Conservation (phyloP, 192 early-diverging fungal genomes). For the Entrophospora sp. region DNA sequence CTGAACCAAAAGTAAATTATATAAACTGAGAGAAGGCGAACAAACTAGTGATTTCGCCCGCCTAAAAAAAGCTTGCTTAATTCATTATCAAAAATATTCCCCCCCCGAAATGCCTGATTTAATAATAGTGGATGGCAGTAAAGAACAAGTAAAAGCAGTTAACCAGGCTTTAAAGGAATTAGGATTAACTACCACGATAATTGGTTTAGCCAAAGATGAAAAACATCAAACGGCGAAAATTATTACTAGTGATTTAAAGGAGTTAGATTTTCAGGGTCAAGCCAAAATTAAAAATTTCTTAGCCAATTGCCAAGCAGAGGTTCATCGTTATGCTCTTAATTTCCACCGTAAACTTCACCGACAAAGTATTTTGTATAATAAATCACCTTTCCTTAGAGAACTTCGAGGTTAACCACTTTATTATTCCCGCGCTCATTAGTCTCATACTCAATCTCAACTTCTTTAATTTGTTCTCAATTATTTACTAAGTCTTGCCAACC, state of each 20-base stretch:
- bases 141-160: not conserved
- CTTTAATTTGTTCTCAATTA: too few relatives aligned
- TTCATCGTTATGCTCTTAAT: conserved; percentile 9
- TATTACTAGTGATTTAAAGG: conserved; percentile 1
- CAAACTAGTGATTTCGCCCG: not conserved
- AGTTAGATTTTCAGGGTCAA: not conserved
- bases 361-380: not conserved
- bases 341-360: conserved; percentile 3
- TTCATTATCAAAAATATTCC: conserved; percentile 2
- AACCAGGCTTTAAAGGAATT: not conserved
- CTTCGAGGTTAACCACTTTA: too few relatives aligned
- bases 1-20: conserved; percentile 1
- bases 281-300: not conserved
- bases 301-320: conserved; percentile 1
- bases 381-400: too few relatives aligned
- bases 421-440: too few relatives aligned
- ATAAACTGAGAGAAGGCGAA: not conserved
- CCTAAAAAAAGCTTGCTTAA: not conserved
- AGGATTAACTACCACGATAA: not conserved
- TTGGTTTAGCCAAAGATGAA: conserved; percentile 2
- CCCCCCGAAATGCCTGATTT: not conserved
- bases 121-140: conserved; percentile 9
- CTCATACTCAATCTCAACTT: too few relatives aligned
- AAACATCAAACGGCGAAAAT: conserved; percentile 1
- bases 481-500: too few relatives aligned